Evolutionary conservation across 2,329 filamentous ascomycete genomes (phyloP), one percentile per base, ranked within the genome.

Genomic region (Intubia oerlemansii): DNA sequence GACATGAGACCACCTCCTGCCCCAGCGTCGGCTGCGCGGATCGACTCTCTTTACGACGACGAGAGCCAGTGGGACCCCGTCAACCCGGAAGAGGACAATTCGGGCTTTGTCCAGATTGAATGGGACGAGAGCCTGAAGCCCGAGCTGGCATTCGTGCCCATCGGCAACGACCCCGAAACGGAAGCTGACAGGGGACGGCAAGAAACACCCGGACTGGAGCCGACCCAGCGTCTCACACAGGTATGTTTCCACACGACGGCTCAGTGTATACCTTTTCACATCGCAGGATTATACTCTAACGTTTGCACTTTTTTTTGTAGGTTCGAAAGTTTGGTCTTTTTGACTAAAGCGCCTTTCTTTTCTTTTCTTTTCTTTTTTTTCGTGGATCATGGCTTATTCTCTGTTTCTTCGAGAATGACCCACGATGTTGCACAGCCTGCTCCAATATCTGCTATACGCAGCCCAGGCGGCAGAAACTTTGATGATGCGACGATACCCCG

Each of bases 371-470:
- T n/a, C n/a, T n/a, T n/a, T n/a, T n/a, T n/a, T n/a, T n/a, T n/a
- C n/a, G n/a, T n/a, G n/a, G n/a, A n/a, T n/a, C n/a, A n/a, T n/a
- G n/a, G n/a, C n/a, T n/a, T n/a, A n/a, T 13, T 8, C 9, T 13
- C 9, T 5, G 11, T 13, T 9, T 32, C 14, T 19, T 28, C 31
- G 24, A 39, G 29, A 7, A 39, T 18, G 30, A 90, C 56, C 72
- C 81, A 92, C 45, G 73, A 90, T 12, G 84, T 92, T 25, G 84
- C 84, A 51, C 81, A 92, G 2, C 84, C 84, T n/a, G 79, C 81
- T 15, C 74, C 79, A 28, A 92, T 59, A 28, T 52, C 53, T 37
- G 58, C 51, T 32, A 81, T 66, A 13, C 52, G 51, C 32, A 53
- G 56, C 8, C 49, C 53, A 5, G 57, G 45, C 11, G 60, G 57